These are phyloP conservation scores for Solanum habrochaites DNA, from an alignment of 257 asterid genomes.

Conservation along the genomic window DNA sequence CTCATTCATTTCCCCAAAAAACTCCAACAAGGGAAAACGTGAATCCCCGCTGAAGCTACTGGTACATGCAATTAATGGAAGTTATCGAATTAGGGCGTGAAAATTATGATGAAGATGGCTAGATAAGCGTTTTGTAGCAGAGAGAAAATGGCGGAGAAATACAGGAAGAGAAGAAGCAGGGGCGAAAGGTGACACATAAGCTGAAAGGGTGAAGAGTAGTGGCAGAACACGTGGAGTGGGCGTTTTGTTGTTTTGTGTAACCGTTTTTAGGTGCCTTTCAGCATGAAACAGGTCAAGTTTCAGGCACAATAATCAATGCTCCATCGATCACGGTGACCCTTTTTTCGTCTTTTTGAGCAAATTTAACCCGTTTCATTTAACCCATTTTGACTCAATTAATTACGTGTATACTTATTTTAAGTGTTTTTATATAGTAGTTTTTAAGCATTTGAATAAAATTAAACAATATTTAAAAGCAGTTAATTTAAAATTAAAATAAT, in stretches of 20 bases:
- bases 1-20: constrained; percentile 29
- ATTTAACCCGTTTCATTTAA: not conserved
- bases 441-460: no score
- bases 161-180: not conserved
- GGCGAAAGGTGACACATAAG: not conserved
- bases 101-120: not conserved
- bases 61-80: not conserved
- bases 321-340: not conserved
- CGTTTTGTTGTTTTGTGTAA: not conserved
- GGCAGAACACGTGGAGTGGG: not conserved
- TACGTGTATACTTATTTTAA: not conserved
- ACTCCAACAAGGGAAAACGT: not conserved
- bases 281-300: not conserved
- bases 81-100: not conserved
- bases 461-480: no score
- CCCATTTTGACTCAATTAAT: not conserved
- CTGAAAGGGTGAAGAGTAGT: not conserved
- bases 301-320: not conserved
- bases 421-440: no score
- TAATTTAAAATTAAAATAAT: no score
- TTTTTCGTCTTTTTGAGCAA: not conserved
- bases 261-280: not conserved
- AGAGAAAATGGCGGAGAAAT: not conserved
- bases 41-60: not conserved
- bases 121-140: not conserved